Percentiles rank a stretch among this genome's conserved stretches.
Conservation (phyloP, 148 eudicot species). For the Diospyros lotus region DNA sequence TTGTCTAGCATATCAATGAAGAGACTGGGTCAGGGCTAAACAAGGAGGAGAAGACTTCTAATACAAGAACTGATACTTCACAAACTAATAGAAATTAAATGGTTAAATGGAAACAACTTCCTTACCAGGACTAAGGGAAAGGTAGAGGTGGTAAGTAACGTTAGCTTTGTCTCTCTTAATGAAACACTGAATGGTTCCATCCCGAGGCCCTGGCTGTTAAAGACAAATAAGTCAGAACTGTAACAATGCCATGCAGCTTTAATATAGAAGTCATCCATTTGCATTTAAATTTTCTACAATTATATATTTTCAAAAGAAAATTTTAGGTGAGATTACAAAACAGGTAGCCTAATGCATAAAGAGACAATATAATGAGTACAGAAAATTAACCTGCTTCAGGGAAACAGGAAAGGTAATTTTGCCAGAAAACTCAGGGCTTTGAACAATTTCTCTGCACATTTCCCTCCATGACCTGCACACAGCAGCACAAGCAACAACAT, state of each 20-base stretch:
- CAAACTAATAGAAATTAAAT: neutral
- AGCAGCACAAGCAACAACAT: constrained; percentile 88
- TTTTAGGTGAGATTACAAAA: neutral
- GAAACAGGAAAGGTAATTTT: constrained; percentile 88
- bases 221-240: neutral
- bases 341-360: neutral
- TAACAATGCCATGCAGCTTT: neutral
- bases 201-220: constrained; percentile 76
- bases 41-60: neutral
- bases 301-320: neutral
- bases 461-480: constrained; percentile 94
- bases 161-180: constrained; percentile 86
- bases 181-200: constrained; percentile 83
- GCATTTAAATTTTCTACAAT: neutral
- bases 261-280: neutral
- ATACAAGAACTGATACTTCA: neutral
- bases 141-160: constrained; percentile 80
- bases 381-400: constrained; percentile 65
- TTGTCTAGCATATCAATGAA: neutral
- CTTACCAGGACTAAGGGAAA: constrained; percentile 86
- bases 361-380: neutral
- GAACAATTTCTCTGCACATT: constrained; percentile 82
- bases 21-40: neutral
- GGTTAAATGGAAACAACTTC: constrained; percentile 9
- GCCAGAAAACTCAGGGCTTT: constrained; percentile 65